Evolutionary conservation across 2,329 filamentous ascomycete species (phyloP).

Genomic region (Xylaria sp.): DNA sequence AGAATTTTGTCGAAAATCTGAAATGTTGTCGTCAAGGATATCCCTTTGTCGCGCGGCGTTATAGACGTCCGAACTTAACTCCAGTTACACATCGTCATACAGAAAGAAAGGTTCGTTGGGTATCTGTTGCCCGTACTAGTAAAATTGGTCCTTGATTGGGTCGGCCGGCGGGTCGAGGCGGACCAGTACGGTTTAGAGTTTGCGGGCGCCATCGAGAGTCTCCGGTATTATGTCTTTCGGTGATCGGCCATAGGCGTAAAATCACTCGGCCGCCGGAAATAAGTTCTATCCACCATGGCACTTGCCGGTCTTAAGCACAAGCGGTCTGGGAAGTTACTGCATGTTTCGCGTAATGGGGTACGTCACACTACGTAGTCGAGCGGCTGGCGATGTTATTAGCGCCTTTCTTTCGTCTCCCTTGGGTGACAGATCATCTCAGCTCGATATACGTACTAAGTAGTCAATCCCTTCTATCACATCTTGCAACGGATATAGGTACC

Average conservation of each 20-base stretch:
- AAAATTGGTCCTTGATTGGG: not conserved
- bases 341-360: not conserved
- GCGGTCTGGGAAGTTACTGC: not conserved
- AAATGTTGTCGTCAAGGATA: not conserved
- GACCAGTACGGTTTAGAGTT: not conserved
- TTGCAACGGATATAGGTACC: too few species aligned
- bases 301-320: not conserved
- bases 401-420: not conserved
- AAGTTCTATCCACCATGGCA: conserved; percentile 11
- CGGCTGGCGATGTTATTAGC: not conserved
- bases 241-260: not conserved
- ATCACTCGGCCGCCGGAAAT: conserved; percentile 20
- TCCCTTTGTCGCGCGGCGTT: not conserved
- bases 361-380: not conserved
- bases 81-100: conserved; percentile 8
- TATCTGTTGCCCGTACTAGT: not conserved
- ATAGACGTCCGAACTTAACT: conserved; percentile 19
- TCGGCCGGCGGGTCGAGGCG: not conserved
- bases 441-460: not conserved
- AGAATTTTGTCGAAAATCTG: not conserved
- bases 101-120: not conserved
- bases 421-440: not conserved
- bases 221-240: not conserved
- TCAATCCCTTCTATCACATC: too few species aligned
- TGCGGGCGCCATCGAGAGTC: not conserved